Conservation (phyloP, 192 early-diverging fungal species). For the Dissophora ornata region DNA sequence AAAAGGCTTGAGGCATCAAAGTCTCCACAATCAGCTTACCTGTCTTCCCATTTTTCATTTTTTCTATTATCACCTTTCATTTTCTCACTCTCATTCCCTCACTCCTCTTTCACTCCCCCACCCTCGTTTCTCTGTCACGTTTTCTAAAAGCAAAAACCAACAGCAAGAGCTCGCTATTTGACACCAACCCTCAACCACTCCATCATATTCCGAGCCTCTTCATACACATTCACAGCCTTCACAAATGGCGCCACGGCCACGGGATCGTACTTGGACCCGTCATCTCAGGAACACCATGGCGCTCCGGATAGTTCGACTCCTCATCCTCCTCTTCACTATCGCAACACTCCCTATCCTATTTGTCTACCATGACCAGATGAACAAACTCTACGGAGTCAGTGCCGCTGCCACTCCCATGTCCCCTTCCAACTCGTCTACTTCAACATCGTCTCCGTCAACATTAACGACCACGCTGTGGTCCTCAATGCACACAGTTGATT, state of each 20-base stretch:
- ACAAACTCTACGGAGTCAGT: not conserved
- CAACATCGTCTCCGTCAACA: not conserved
- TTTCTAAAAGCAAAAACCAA: too few relatives aligned
- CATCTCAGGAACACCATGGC: not conserved
- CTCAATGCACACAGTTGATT: slow-evolving; percentile 5
- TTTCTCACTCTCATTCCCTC: too few relatives aligned
- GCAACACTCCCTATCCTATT: not conserved
- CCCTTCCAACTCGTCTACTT: not conserved
- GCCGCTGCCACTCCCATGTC: slow-evolving; percentile 1
- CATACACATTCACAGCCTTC: too few relatives aligned
- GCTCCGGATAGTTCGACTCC: not conserved
- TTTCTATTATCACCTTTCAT: too few relatives aligned
- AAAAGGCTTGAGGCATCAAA: too few relatives aligned
- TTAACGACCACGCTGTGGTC: not conserved
- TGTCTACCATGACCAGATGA: slow-evolving; percentile 5
- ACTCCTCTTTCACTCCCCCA: too few relatives aligned
- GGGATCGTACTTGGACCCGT: not conserved
- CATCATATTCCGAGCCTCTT: too few relatives aligned
- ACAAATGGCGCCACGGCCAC: not conserved
- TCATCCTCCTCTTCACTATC: not conserved
- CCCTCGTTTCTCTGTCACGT: too few relatives aligned
- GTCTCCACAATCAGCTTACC: too few relatives aligned
- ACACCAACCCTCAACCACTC: too few relatives aligned
- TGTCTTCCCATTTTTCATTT: too few relatives aligned
- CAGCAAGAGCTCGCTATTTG: too few relatives aligned